Base-by-base conservation (phyloP, 805 yeast genomes). In the Teunomyces gatunensis region DNA sequence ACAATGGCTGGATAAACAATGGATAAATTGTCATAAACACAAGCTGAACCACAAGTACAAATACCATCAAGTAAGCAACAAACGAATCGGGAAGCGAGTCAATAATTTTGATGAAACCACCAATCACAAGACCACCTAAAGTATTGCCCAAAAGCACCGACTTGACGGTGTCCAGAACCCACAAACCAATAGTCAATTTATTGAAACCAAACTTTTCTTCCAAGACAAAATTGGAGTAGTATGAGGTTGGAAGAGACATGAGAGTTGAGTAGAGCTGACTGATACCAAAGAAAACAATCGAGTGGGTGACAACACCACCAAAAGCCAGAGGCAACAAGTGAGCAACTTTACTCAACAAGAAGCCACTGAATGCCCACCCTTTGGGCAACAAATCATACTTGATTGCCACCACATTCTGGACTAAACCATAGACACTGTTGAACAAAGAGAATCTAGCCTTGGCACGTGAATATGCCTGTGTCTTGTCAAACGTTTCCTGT, bases 191-290 rank as follows among this genome's bases (percentile, higher is more conserved):
- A 2, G 97, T 92, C 55, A 81, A 76, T 68, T 94, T 94, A 73
- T 94, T 94, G 73, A 94, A 94, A 1, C 99, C 99, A 59, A 77
- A 92, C 67, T 81, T 81, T 64, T 92, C 96, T 69, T 94, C 99
- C 56, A 94, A 75, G 12, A 90, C 91, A 71, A 94, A 94, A 57
- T 86, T 85, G 48, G 79, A 73, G 68, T 90, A 91, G 64, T 86
- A 83, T 7, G 83, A 74, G 18, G 84, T 61, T 3, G 99, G 99
- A 46, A 87, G 63, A 3, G 80, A 73, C 27, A 82, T 49, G 2
- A 89, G 44, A 2, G 84, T 71, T 6, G 84, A 72, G 39, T 83
- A 50, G 28, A 81, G 70, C 57, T 80, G 71, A 21, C 75, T 73
- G 37, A 80, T 69, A 55, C 82, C 66, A 59, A 88, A 84, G 51